Conservation (phyloP, 306 rosid species). For the Cucumis hystrix region DNA sequence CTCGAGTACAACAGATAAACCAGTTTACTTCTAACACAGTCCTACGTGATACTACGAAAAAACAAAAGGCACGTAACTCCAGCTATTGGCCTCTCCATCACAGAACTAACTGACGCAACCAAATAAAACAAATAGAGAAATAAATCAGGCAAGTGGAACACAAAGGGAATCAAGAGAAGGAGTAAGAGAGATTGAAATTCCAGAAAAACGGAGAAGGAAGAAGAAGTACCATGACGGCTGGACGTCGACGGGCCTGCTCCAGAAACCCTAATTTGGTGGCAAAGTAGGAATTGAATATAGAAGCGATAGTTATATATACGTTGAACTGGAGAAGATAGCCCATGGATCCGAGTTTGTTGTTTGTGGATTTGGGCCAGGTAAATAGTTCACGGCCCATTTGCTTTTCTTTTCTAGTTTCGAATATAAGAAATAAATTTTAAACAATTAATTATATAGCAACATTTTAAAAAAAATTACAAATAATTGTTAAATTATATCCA, state of each 20-base stretch:
- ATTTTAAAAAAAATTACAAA: no score
- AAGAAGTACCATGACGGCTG: conserved; percentile 1
- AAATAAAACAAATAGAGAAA: neutral
- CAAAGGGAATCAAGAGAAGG: neutral
- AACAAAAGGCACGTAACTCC: neutral
- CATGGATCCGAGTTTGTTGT: neutral
- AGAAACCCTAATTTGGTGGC: neutral
- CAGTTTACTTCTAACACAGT: neutral
- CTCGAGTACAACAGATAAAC: neutral
- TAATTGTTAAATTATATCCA: no score
- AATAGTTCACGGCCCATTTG: neutral
- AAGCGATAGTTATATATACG: neutral
- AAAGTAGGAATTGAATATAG: neutral
- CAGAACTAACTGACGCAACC: neutral
- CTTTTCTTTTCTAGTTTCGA: no score
- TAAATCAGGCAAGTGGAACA: neutral
- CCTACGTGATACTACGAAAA: neutral
- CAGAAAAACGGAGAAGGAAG: neutral
- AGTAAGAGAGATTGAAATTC: neutral
- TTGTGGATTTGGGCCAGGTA: neutral
- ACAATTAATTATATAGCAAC: no score
- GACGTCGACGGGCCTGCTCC: neutral
- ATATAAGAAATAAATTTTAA: no score
- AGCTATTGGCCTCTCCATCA: neutral
- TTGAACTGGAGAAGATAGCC: neutral